phyloP scores from a whole-genome alignment of 108 stramenopile genomes.

The Skeletonema potamos region DNA sequence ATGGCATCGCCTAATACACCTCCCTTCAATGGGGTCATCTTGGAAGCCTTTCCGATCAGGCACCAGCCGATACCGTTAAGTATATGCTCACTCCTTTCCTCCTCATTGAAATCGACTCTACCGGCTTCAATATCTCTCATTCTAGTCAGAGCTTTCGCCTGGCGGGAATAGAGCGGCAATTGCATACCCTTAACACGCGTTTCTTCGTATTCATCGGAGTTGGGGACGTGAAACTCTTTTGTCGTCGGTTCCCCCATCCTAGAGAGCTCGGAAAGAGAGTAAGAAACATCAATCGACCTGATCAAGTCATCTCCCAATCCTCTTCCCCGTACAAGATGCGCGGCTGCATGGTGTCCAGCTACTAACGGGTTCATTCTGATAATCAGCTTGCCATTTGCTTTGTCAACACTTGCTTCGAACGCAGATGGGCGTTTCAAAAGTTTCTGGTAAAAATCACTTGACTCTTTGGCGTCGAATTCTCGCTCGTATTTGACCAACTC shows the following conservation, averaged over 20 bases:
- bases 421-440: conserved; percentile 25
- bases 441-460: conserved; percentile 50
- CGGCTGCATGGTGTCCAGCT: conserved; percentile 61
- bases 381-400: conserved; percentile 12
- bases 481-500: conserved; percentile 18
- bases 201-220: conserved; percentile 30
- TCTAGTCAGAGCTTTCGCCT: conserved; percentile 59
- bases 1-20: conserved; percentile 77
- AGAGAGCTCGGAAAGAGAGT: conserved; percentile 43
- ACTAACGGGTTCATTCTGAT: conserved; percentile 53
- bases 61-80: conserved; percentile 63
- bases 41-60: conserved; percentile 55
- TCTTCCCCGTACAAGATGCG: conserved; percentile 36
- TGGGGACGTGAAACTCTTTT: conserved; percentile 48
- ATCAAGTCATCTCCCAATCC: conserved; percentile 14
- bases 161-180: conserved; percentile 53
- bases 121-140: conserved; percentile 63
- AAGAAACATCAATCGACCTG: conserved; percentile 27
- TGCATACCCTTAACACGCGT: conserved; percentile 32
- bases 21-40: conserved; percentile 41
- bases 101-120: conserved; percentile 48
- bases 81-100: conserved; percentile 58
- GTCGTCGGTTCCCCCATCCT: conserved; percentile 54
- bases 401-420: conserved; percentile 44
- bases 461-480: conserved; percentile 43